Evolutionary conservation across 164 flowering plant species (phyloP).

Genomic region (Saururus chinensis): DNA sequence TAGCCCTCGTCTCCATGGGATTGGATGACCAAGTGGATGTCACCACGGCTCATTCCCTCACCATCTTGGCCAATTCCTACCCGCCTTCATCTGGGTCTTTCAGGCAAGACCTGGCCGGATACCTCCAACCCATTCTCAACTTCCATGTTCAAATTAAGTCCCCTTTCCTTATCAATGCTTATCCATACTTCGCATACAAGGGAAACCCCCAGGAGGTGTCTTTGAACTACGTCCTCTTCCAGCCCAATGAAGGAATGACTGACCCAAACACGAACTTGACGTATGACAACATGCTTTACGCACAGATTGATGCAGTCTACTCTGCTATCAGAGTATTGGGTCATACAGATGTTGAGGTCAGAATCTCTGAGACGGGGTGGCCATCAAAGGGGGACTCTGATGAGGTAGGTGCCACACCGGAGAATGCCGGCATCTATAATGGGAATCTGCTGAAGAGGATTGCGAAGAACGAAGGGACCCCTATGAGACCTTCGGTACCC

Average conservation of each 20-base stretch:
- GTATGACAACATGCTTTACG: conserved; percentile 90
- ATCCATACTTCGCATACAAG: conserved; percentile 88
- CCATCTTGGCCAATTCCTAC: conserved; percentile 43
- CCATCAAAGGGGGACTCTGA: conserved; percentile 77
- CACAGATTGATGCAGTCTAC: conserved; percentile 91
- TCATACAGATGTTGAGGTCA: conserved; percentile 56
- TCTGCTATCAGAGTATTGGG: conserved; percentile 72
- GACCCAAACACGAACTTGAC: conserved; percentile 54
- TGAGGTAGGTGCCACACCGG: conserved; percentile 71
- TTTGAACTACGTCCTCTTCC: conserved; percentile 54
- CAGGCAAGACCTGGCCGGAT: conserved; percentile 31
- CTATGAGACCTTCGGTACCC: conserved; percentile 59
- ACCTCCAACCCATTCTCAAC: conserved; percentile 44
- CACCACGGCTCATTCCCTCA: conserved; percentile 67
- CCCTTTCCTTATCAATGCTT: conserved; percentile 81
- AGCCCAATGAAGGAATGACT: conserved; percentile 43
- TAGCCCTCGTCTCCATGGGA: conserved; percentile 45
- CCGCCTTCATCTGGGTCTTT: conserved; percentile 87
- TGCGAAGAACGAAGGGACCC: conserved; percentile 55
- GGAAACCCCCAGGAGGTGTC: conserved; percentile 38
- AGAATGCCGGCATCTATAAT: conserved; percentile 71
- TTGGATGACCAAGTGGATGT: conserved; percentile 44
- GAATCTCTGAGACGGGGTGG: conserved; percentile 96
- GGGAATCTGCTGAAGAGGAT: conserved; percentile 54
- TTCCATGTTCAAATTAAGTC: conserved; percentile 57